Conservation (phyloP, 805 yeast species). For the Candida insectorum region DNA sequence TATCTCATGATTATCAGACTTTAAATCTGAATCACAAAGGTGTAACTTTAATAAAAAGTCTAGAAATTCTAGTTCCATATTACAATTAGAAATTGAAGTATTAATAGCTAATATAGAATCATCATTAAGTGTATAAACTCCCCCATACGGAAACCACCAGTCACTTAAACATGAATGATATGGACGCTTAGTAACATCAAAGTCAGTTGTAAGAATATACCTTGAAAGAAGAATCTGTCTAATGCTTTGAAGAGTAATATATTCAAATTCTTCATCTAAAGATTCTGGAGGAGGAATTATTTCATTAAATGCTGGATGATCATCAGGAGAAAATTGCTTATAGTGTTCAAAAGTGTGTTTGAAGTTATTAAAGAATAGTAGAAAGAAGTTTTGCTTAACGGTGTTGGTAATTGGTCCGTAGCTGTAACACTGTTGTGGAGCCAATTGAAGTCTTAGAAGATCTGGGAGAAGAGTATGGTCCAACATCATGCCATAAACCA, state of each 20-base stretch:
- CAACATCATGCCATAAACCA: slow-evolving; percentile 13
- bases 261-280: too few relatives aligned
- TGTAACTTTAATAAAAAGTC: slow-evolving; percentile 8
- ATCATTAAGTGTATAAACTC: slow-evolving; percentile 12
- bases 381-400: slow-evolving; percentile 13
- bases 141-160: slow-evolving; percentile 16
- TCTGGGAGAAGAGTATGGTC: slow-evolving; percentile 10
- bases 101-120: slow-evolving; percentile 13
- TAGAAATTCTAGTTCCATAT: slow-evolving; percentile 11
- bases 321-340: too few relatives aligned
- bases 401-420: slow-evolving; percentile 15
- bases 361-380: slow-evolving; percentile 6
- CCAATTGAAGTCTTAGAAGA: slow-evolving; percentile 13
- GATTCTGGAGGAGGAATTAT: too few relatives aligned
- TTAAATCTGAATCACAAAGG: slow-evolving; percentile 6
- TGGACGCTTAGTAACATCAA: background rate
- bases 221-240: too few relatives aligned
- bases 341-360: too few relatives aligned
- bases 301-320: too few relatives aligned
- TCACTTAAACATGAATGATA: slow-evolving; percentile 5
- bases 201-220: too few relatives aligned
- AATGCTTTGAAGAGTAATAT: too few relatives aligned
- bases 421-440: slow-evolving; percentile 13
- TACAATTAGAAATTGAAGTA: slow-evolving; percentile 10
- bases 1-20: too few relatives aligned